Conservation (phyloP, 1,284 basidiomycete genomes). For the Polyporus tsugae region DNA sequence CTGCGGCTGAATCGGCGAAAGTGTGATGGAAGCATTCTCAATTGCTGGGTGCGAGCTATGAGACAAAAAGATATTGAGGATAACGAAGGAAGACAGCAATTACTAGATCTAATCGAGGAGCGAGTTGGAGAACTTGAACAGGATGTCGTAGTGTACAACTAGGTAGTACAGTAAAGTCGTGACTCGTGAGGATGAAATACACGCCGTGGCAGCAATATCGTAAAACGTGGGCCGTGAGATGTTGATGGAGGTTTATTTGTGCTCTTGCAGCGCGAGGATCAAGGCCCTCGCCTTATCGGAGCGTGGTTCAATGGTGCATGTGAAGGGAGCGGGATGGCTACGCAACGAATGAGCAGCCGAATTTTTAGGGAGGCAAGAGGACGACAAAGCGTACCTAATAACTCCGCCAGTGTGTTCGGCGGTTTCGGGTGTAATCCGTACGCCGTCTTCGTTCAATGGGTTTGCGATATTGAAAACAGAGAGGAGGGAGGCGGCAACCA, state of each 20-base stretch:
- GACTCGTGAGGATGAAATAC: neutral
- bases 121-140: neutral
- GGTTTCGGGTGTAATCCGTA: constrained; percentile 30
- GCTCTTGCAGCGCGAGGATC: constrained; percentile 20
- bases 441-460: constrained; percentile 33
- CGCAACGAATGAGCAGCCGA: neutral
- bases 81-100: neutral
- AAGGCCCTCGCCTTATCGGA: constrained; percentile 33
- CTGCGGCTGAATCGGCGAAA: too few relatives aligned
- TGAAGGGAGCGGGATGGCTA: constrained; percentile 43
- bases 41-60: neutral
- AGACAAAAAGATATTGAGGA: neutral
- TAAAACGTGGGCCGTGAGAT: neutral
- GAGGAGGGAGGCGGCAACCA: constrained; percentile 40
- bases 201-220: neutral
- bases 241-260: neutral
- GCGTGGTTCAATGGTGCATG: constrained; percentile 41
- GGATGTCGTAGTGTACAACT: constrained; percentile 5
- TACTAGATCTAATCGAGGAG: neutral
- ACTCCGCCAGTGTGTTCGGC: constrained; percentile 34
- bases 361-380: neutral
- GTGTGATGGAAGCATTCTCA: neutral
- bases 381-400: constrained; percentile 33
- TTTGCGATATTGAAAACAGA: constrained; percentile 43
- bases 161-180: neutral